Base-by-base conservation (phyloP, 108 stramenopile genomes). In the Skeletonema grethae region DNA sequence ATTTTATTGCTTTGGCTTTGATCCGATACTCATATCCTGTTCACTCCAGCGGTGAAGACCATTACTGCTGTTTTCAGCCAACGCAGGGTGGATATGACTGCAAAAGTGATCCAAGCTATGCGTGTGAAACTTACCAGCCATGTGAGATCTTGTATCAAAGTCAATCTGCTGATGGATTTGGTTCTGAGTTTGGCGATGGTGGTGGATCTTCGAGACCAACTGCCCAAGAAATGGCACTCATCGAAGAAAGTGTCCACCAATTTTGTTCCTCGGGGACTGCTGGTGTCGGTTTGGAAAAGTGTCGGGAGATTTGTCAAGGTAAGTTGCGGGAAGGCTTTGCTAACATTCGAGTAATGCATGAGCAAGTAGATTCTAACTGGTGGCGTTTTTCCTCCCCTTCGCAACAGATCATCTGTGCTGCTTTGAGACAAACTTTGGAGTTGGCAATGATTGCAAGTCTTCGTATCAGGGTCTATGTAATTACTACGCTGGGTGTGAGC, bases 61-160 rank as follows among this genome's bases (percentile, higher is more conserved):
- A 53, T 8, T 5, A 53, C 50, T 53, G 50, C 22, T 53, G 50
- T 24, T 53, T 53, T 9, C 41, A 43, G 15, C 41, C 41, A 43
- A 43, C 41, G 41, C 41, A n/a, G 41, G 50, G 50, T 53, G 50
- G 50, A 53, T 53, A 53, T 5, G 50, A 53, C 50, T 53, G 50
- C 22, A 22, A 20, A 9, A 8, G 9, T 9, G 50, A 53, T 22
- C 50, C 50, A 53, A 53, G 50, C 7, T 53, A 8, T 53, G 50
- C 50, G 3, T 53, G 50, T 2, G 50, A 20, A 22, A n/a, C 50
- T 1, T 53, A n/a, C 8, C 8, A 20, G 9, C 22, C 50, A 9
- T 53, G 50, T 22, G 50, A 53, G 9, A 53, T 53, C 9, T 53
- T 53, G 22, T 53, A 24, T n/a, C 3, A 20, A 22, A 53, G 50